phyloP scores from a whole-genome alignment of 495 filamentous ascomycete species.

The Daldinia concentrica region DNA sequence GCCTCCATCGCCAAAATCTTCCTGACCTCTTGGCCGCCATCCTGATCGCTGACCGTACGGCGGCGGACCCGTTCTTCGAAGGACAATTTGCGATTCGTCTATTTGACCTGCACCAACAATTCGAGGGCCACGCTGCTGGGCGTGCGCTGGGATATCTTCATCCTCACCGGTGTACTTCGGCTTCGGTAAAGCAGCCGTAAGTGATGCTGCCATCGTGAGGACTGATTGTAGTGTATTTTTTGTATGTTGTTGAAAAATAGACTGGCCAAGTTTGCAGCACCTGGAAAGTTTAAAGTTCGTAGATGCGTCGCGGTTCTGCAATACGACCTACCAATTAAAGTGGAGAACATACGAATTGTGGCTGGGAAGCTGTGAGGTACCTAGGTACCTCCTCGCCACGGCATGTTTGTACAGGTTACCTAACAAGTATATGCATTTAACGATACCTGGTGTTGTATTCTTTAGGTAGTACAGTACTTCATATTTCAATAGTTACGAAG shows the following conservation, averaged over 20 bases:
- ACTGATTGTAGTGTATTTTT: neutral
- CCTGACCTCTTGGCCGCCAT: conserved; percentile 87
- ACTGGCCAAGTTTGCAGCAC: conserved; percentile 8
- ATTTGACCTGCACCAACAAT: conserved; percentile 80
- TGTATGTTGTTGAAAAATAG: conserved; percentile 21
- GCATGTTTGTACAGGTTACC: no score
- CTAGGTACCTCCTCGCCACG: neutral
- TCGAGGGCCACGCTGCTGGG: conserved; percentile 78
- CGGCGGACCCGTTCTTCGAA: conserved; percentile 61
- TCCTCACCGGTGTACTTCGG: conserved; percentile 88
- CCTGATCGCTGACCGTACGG: conserved; percentile 71
- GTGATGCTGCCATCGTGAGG: conserved; percentile 70
- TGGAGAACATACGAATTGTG: conserved; percentile 1
- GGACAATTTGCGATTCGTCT: conserved; percentile 85
- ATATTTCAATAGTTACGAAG: no score
- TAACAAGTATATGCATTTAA: neutral
- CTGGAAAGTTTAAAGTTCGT: conserved; percentile 3
- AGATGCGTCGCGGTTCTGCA: conserved; percentile 24
- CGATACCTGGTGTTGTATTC: neutral
- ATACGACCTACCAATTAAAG: conserved; percentile 30
- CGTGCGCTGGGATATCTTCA: conserved; percentile 77
- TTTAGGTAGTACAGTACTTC: no score
- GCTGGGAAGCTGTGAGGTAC: neutral
- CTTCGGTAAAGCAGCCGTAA: conserved; percentile 85
- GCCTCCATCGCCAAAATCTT: conserved; percentile 96